Evolutionary conservation across 441 rosid genomes (phyloP), one percentile per base, ranked within the genome.

Genomic region (Pelargonium fulgidum): DNA sequence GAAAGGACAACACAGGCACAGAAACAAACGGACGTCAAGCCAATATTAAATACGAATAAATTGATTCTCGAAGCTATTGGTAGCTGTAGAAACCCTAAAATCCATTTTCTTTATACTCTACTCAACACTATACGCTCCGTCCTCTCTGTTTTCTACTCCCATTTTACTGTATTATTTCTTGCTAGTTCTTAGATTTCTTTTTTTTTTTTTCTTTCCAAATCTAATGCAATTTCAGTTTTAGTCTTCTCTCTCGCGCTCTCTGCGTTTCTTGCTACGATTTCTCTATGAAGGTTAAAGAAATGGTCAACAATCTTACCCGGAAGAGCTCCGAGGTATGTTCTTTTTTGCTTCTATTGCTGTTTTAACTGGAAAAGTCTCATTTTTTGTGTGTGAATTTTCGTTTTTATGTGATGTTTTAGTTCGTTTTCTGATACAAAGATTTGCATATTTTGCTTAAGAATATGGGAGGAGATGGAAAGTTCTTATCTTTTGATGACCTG

Each of bases 221-320:
- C 10, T 58, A 7, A 10, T 20, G 29, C 22, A 19, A 10, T 56
- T 17, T 20, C n/a, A 20, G 17, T 58, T 7, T 9, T 24, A 26
- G 63, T 7, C 12, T 26, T 20, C 63, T 58, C 63, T 33, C 39
- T 58, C 63, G n/a, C 29, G 19, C 29, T 20, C 20, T 58, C 22
- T 58, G 29, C 16, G 63, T 19, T 58, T 58, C 63, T 19, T 58
- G 12, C 63, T 20, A 20, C n/a, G 20, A 19, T 19, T 33, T 7
- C 39, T 19, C 12, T 19, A 58, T 58, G 63, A 58, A 58, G 63
- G 63, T 58, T 58, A 58, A 58, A 58, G 63, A 58, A 20, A 58
- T 58, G 63, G 63, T 58, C 63, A 58, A 58, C 63, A 58, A 58
- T 58, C 4, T 58, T 58, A 58, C 29, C 63, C 63, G 63, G 29